Percentiles rank a stretch among this genome's conserved stretches.
phyloP scores from a whole-genome alignment of 139 green algal genomes.

The Spirogloea muscicola region DNA sequence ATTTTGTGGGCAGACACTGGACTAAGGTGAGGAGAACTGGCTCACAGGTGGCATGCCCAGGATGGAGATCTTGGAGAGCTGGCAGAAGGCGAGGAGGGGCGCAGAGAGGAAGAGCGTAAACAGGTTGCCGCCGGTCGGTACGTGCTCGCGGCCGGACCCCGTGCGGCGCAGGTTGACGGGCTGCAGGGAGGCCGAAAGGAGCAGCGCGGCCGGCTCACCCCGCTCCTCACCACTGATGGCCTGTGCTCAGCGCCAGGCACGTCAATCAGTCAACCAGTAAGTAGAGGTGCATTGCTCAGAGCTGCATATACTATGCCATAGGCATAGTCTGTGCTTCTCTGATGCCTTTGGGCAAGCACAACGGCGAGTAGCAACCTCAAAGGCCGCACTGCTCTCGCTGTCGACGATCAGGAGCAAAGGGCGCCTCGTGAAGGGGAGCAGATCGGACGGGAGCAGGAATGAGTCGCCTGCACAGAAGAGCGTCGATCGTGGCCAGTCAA shows the following conservation, averaged over 20 bases:
- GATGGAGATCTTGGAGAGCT: too few relatives aligned
- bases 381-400: conserved; percentile 46
- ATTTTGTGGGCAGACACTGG: too few relatives aligned
- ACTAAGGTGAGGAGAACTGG: too few relatives aligned
- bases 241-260: too few relatives aligned
- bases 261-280: too few relatives aligned
- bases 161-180: not conserved
- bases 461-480: too few relatives aligned
- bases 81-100: conserved; percentile 28
- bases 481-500: too few relatives aligned
- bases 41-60: not conserved
- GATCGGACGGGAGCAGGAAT: conserved; percentile 54
- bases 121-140: conserved; percentile 11
- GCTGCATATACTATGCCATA: too few relatives aligned
- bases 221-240: conserved; percentile 15
- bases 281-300: too few relatives aligned
- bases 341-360: too few relatives aligned
- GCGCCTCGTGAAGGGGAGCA: conserved; percentile 56
- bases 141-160: not conserved
- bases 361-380: too few relatives aligned
- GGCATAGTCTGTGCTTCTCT: too few relatives aligned
- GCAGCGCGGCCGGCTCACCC: conserved; percentile 9
- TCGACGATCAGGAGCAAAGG: conserved; percentile 64
- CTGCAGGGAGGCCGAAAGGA: conserved; percentile 20
- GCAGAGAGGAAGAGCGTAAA: conserved; percentile 35